A percentile compares a stretch with the other conserved stretches of the same genome.
phyloP scores from a whole-genome alignment of 2,329 filamentous ascomycete genomes.

The Xylaria sp. region DNA sequence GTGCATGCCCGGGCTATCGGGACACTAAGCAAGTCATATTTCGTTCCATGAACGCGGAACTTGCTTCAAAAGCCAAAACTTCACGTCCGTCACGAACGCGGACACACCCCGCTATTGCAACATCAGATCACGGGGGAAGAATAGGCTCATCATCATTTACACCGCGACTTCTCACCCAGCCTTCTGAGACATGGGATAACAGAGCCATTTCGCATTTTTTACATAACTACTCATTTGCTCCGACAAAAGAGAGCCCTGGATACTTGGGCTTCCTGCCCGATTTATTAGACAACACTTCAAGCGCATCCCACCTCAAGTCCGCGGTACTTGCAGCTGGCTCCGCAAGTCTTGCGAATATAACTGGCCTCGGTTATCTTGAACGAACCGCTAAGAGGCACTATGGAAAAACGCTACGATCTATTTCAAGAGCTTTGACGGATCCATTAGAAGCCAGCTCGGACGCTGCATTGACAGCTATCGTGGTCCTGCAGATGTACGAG shows the following conservation, averaged over 20 bases:
- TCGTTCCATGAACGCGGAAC: constrained; percentile 19
- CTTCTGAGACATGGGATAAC: constrained; percentile 28
- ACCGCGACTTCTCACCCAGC: constrained; percentile 23
- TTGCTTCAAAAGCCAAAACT: constrained; percentile 7
- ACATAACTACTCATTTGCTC: constrained; percentile 24
- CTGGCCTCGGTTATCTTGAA: constrained; percentile 19
- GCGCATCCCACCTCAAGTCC: constrained; percentile 13
- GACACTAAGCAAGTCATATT: constrained; percentile 26
- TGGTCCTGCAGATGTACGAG: constrained; percentile 30
- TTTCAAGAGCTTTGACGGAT: constrained; percentile 12
- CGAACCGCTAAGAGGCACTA: constrained; percentile 23
- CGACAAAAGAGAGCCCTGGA: constrained; percentile 21
- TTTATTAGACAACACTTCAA: constrained; percentile 7
- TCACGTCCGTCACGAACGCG: not conserved
- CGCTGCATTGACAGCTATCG: constrained; percentile 13
- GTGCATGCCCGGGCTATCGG: constrained; percentile 32
- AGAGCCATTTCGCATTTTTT: constrained; percentile 30
- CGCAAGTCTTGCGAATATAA: constrained; percentile 32
- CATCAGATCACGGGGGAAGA: not conserved
- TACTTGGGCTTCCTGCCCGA: constrained; percentile 27
- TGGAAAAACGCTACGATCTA: constrained; percentile 21
- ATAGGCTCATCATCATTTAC: not conserved
- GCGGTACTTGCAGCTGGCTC: constrained; percentile 33
- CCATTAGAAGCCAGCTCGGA: constrained; percentile 27
- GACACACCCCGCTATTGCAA: not conserved